A percentile compares a stretch with the other conserved stretches of the same genome.
phyloP scores from a whole-genome alignment of 2,329 filamentous ascomycete genomes.

The Beauveria sp. region DNA sequence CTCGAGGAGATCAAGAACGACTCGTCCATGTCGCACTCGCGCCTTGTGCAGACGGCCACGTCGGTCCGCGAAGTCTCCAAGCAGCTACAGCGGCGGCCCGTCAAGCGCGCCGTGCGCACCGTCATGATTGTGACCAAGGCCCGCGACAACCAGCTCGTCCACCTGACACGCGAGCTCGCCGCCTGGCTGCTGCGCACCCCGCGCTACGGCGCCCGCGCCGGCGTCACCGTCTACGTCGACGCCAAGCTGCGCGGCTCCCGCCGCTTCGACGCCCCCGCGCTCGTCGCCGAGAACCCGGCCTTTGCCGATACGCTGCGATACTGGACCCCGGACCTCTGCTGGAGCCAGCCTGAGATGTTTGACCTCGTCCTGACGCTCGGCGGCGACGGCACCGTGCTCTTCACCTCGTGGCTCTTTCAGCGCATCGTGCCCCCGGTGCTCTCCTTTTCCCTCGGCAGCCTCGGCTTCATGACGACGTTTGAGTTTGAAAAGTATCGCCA shows the following conservation, averaged over 20 bases:
- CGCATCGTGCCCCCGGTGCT: conserved; percentile 77
- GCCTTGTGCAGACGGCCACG: conserved; percentile 89
- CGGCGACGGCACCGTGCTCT: conserved; percentile 80
- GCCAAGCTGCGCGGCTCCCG: conserved; percentile 83
- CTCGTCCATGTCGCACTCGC: conserved; percentile 86
- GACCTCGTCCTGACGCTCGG: conserved; percentile 86
- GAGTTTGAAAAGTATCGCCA: conserved; percentile 82
- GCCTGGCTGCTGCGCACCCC: conserved; percentile 85
- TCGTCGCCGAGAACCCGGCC: conserved; percentile 66
- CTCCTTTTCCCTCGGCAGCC: conserved; percentile 74
- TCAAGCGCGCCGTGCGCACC: conserved; percentile 84
- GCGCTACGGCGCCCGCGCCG: conserved; percentile 80
- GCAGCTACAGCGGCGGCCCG: conserved; percentile 84
- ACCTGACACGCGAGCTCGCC: conserved; percentile 78
- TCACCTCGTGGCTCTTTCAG: conserved; percentile 89
- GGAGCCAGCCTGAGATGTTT: conserved; percentile 88
- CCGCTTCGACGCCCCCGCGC: conserved; percentile 70
- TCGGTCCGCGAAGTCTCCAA: conserved; percentile 93
- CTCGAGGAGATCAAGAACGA: conserved; percentile 88
- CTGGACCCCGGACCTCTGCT: conserved; percentile 95
- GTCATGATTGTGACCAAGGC: conserved; percentile 99
- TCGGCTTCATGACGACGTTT: conserved; percentile 85
- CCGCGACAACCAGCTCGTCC: conserved; percentile 85
- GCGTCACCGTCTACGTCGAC: conserved; percentile 97
- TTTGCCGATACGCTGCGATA: conserved; percentile 83